phyloP scores from a whole-genome alignment of 2,329 filamentous ascomycete genomes.

The Colletotrichum godetiae region DNA sequence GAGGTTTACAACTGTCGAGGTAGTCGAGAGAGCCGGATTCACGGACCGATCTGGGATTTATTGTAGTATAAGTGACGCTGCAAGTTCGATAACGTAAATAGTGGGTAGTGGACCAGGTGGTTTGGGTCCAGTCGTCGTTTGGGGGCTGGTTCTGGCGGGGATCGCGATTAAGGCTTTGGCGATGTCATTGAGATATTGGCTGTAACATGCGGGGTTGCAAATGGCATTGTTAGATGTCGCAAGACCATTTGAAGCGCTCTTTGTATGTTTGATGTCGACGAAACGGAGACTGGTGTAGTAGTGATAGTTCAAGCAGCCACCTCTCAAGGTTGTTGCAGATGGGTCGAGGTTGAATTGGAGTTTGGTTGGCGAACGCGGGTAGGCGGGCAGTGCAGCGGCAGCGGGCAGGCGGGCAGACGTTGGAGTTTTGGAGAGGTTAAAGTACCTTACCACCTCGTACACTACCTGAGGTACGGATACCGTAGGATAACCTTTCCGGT shows the following conservation, averaged over 20 bases:
- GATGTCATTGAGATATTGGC: neutral
- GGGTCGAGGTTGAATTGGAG: neutral
- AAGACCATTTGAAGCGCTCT: neutral
- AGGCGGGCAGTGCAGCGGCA: neutral
- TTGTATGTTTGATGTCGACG: neutral
- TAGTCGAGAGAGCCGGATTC: conserved; percentile 11
- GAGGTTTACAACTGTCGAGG: neutral
- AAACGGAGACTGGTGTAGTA: neutral
- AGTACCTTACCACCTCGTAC: no score
- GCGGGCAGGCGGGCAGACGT: conserved; percentile 6
- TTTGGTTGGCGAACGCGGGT: neutral
- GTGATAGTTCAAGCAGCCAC: neutral
- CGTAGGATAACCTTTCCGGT: neutral
- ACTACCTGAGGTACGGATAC: no score
- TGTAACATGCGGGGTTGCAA: neutral
- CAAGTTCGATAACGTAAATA: neutral
- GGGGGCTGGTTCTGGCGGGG: conserved; percentile 1
- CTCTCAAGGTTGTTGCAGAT: neutral
- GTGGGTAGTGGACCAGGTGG: conserved; percentile 29
- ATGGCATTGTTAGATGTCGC: conserved; percentile 11
- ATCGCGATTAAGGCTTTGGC: conserved; percentile 8
- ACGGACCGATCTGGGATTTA: conserved; percentile 11
- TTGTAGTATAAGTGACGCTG: neutral
- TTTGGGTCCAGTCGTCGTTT: neutral
- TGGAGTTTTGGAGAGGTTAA: conserved; percentile 13